Base-by-base conservation (phyloP, 495 filamentous ascomycete species). In the Lasiosphaeris hirsuta region DNA sequence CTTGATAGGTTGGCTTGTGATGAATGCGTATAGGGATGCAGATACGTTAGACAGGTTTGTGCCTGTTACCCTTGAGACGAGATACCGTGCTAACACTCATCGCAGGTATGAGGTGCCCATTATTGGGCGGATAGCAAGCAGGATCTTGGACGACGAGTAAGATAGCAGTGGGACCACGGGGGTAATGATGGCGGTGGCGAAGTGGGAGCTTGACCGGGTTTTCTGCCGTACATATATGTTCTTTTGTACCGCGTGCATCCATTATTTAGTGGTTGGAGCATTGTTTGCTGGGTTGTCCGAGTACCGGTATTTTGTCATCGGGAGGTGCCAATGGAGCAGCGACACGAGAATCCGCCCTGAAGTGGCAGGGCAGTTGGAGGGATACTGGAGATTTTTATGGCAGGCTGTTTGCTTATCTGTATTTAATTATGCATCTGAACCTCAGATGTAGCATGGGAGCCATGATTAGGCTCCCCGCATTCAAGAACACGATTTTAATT, bases 101-200 rank as follows among this genome's bases (percentile, higher is more conserved):
- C 8, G 52, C 62, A 82, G 83, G 72, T 86, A 86, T 60, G 90
- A 97, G 69, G 82, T 96, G n/a, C 93, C 93, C 3, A 82, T 95
- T 69, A 88, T 97, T 65, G 90, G 90, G 8, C 76, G 76, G 36
- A 77, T 96, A 69, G 93, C 93, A 38, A 96, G 89, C 74, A 87
- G 87, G 18, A 92, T 96, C 71, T 79, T 97, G 56, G 93, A 97
- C 72, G 87, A 95, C 69, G 93, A 97, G 77, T 97, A 72, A 57
- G 14, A 19, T 30, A 30, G n/a, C n/a, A n/a, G 23, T 30, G 23
- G 5, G 23, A 30, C 23, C 23, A 30, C 23, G 23, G 23, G 23
- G 2, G 23, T 30, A n/a, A n/a, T 30, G 2, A 30, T 30, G 23
- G 5, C 23, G 38, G 19, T 18, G 39, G 14, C 6, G n/a, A 13